Evolutionary conservation across 805 yeast species (phyloP), one percentile per base, ranked within the genome.

Genomic region (Saccharomycopsis capsularis): DNA sequence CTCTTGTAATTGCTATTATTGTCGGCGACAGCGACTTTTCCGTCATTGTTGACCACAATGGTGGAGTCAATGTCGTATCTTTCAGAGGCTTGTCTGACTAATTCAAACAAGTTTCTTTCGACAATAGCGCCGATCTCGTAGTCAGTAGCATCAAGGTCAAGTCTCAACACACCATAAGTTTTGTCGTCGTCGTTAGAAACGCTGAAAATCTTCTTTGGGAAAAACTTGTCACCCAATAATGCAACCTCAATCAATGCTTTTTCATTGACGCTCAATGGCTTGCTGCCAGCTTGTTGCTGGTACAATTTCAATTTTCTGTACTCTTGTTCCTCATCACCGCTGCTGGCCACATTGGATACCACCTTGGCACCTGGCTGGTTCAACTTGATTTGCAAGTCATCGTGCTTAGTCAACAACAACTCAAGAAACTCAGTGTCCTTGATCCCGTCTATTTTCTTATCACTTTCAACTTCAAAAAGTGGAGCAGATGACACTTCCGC

Each of bases 21-120:
- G n/a, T n/a, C n/a, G n/a, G n/a, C n/a, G n/a, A n/a, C n/a, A n/a
- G n/a, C n/a, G n/a, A n/a, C n/a, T n/a, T n/a, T n/a, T n/a, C n/a
- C n/a, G n/a, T n/a, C n/a, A n/a, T n/a, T n/a, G 21, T 40, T 30
- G 22, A 40, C n/a, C 24, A 51, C 36, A 16, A 51, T 21, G 9
- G 51, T 47, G 7, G 48, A 24, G 7, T 47, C 54, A 32, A 51
- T 40, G 9, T 51, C 54, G 25, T 47, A 32, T 22, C 13, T 4
- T 13, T 34, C 36, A 21, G 19, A 16, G 3, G 51, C 51, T 43
- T 47, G 51, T 13, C 41, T 40, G 23, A 47, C 41, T 30, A 51
- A 19, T 19, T 19, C 29, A 18, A 40, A 21, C 36, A 50, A 34
- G 18, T 25, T 37, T 11, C 41, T 27, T 22, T 37, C 40, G 21